Base-by-base conservation (phyloP, 495 filamentous ascomycete species). In the Penicillium diatomitis region DNA sequence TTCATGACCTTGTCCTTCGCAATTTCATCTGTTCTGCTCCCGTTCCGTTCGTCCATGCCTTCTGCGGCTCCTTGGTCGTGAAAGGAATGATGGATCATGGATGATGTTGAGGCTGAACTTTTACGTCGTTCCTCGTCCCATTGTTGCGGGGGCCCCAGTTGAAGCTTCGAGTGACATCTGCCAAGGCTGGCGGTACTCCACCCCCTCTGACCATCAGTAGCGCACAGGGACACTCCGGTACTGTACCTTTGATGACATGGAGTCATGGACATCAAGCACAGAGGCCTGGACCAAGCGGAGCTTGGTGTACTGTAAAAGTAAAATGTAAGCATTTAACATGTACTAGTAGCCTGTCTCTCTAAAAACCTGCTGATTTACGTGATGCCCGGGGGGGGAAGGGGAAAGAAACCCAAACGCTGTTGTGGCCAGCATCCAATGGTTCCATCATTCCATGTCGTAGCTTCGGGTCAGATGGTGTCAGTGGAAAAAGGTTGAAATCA, bases 171-270 rank as follows among this genome's bases (percentile, higher is more conserved):
- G 55, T 62, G 59, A 62, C 59, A 53, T 56, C 31, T 7, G 56
- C 59, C 59, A 62, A 62, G 56, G 43, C 11, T 29, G 29, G 37
- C 9, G 20, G 38, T 41, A 42, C 49, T 50, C 53, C 59, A 58
- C 55, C 20, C 20, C 20, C 20, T n/a, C 20, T 20, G 20, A 20
- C 20, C 20, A 20, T 20, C 20, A 20, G 20, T 20, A 20, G 20
- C 20, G 20, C 20, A 20, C 20, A 20, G 20, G 20, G 20, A 20
- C 20, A 0, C 20, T 20, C 20, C 20, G 20, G 20, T 2, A 20
- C 20, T 20, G 20, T 20, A 20, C 20, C 20, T 20, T 20, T 20
- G 20, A 20, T 20, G 20, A 20, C 20, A 20, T 20, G 20, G 20
- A 38, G 20, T 1, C 20, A 20, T 20, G 20, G 20, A 38, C 39